A percentile compares a stretch with the other conserved stretches of the same genome.
Evolutionary conservation across 305 asterid genomes (phyloP).

Genomic region (Plantago coronopus): DNA sequence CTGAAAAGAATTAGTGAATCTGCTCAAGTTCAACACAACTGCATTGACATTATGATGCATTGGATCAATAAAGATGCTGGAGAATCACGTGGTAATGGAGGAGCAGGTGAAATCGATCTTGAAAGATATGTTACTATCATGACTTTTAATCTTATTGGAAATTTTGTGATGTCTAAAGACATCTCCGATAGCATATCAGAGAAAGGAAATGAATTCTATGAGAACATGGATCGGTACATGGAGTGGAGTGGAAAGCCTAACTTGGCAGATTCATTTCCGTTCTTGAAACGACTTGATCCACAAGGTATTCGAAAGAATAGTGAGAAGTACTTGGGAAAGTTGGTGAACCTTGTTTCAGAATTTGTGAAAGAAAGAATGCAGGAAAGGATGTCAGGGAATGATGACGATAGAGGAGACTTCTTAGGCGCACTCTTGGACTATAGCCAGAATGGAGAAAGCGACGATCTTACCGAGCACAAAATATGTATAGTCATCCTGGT

Average conservation of each 20-base stretch:
- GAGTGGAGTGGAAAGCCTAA: neutral
- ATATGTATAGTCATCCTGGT: neutral
- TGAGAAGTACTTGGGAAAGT: neutral
- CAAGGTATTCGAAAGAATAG: neutral
- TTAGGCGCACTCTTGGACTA: neutral
- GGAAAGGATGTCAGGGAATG: neutral
- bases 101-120: too few relatives aligned
- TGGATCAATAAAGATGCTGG: too few relatives aligned
- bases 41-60: too few relatives aligned
- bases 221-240: neutral
- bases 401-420: neutral
- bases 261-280: neutral
- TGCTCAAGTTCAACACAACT: too few relatives aligned
- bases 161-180: too few relatives aligned
- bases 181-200: too few relatives aligned
- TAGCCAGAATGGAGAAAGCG: neutral
- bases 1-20: too few relatives aligned
- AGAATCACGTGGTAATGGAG: too few relatives aligned
- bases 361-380: conserved; percentile 2
- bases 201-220: too few relatives aligned
- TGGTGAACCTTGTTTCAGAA: neutral
- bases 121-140: too few relatives aligned
- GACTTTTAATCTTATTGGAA: too few relatives aligned
- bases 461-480: neutral
- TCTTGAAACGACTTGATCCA: conserved; percentile 3